A percentile compares a stretch with the other conserved stretches of the same genome.
Evolutionary conservation across 2,329 filamentous ascomycete genomes (phyloP).

Genomic region (Fusarium avenaceum): DNA sequence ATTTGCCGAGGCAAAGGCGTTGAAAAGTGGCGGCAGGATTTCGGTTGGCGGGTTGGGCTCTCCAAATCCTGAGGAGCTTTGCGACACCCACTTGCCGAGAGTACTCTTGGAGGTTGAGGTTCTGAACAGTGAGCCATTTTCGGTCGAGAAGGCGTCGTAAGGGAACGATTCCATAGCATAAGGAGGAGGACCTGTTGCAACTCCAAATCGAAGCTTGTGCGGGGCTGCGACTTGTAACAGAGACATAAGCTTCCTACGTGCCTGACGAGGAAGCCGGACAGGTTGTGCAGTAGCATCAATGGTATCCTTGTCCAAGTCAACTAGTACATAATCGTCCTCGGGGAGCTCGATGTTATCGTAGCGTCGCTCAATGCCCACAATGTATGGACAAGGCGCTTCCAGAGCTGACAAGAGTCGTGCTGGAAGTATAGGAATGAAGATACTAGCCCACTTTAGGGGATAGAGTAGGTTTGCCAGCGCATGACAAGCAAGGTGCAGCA

Average conservation of each 20-base stretch:
- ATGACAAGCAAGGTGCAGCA: conserved; percentile 93
- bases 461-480: conserved; percentile 90
- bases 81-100: conserved; percentile 86
- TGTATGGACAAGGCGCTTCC: conserved; percentile 96
- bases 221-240: conserved; percentile 91
- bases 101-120: conserved; percentile 77
- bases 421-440: conserved; percentile 92
- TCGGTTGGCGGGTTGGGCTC: conserved; percentile 68
- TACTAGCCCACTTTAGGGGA: conserved; percentile 91
- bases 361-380: conserved; percentile 92
- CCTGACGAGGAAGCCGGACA: conserved; percentile 85
- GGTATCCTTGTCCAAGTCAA: conserved; percentile 91
- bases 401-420: conserved; percentile 89
- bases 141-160: conserved; percentile 88
- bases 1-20: conserved; percentile 86
- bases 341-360: conserved; percentile 90
- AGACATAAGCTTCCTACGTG: conserved; percentile 88
- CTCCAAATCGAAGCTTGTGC: conserved; percentile 87
- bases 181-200: conserved; percentile 87
- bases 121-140: conserved; percentile 85
- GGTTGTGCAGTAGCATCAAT: conserved; percentile 87
- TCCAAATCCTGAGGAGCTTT: conserved; percentile 91
- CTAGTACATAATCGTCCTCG: conserved; percentile 94
- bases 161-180: conserved; percentile 96
- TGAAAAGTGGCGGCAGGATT: conserved; percentile 80